Conservation (phyloP, 1,139 yeast species). For the Taiozyma sp. region DNA sequence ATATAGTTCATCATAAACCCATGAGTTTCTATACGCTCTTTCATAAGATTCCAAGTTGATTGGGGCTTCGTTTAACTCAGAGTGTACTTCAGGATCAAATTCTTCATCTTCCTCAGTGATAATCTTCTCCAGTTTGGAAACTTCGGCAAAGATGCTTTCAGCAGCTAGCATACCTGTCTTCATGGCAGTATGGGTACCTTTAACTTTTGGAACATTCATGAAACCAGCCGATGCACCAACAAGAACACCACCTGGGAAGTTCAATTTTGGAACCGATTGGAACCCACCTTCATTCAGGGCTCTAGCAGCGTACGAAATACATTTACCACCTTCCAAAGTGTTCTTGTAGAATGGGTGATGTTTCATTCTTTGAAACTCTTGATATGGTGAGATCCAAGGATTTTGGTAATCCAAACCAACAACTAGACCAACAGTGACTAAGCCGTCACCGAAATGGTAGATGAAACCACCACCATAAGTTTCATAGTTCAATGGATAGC, state of each 20-base stretch:
- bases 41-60: slow-evolving; percentile 57
- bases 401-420: slow-evolving; percentile 89
- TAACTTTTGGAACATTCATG: slow-evolving; percentile 92
- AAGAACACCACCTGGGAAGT: slow-evolving; percentile 92
- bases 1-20: slow-evolving; percentile 80
- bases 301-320: slow-evolving; percentile 91
- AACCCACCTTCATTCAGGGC: slow-evolving; percentile 95
- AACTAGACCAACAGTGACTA: slow-evolving; percentile 86
- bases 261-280: slow-evolving; percentile 83
- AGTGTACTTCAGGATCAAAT: slow-evolving; percentile 28
- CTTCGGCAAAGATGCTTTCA: slow-evolving; percentile 61
- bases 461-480: slow-evolving; percentile 96
- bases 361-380: slow-evolving; percentile 92
- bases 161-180: slow-evolving; percentile 95
- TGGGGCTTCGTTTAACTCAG: slow-evolving; percentile 31
- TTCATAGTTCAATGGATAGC: slow-evolving; percentile 70
- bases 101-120: slow-evolving; percentile 38
- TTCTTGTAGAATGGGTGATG: slow-evolving; percentile 80
- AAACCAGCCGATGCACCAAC: slow-evolving; percentile 97
- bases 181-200: slow-evolving; percentile 98
- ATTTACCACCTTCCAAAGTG: slow-evolving; percentile 80
- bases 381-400: slow-evolving; percentile 92
- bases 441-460: slow-evolving; percentile 92
- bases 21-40: slow-evolving; percentile 59
- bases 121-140: slow-evolving; percentile 40